Percentiles rank a stretch among this genome's conserved stretches.
These are phyloP conservation scores for Ampelomyces quisqualis DNA, from an alignment of 2,329 filamentous ascomycete genomes.

Conservation along the genomic window DNA sequence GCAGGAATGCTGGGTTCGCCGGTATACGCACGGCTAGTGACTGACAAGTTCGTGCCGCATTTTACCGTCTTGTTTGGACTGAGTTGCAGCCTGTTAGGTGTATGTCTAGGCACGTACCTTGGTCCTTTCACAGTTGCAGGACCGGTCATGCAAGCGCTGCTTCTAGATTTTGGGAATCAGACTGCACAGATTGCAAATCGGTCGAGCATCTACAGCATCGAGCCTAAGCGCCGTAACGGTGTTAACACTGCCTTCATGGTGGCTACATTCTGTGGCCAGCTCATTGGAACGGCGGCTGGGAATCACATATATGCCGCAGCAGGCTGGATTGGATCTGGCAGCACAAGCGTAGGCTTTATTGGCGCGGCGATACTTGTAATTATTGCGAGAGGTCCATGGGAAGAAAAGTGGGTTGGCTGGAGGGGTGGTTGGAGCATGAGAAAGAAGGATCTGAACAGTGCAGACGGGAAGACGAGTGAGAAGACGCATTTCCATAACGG, in stretches of 20 bases:
- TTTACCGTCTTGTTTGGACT: constrained; percentile 67
- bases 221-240: constrained; percentile 69
- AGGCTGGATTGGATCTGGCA: constrained; percentile 60
- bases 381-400: constrained; percentile 56
- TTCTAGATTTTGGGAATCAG: constrained; percentile 71
- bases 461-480: constrained; percentile 44
- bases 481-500: constrained; percentile 10
- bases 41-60: constrained; percentile 68
- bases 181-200: constrained; percentile 74
- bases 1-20: constrained; percentile 67
- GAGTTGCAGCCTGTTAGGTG: constrained; percentile 59
- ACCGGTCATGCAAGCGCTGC: constrained; percentile 69
- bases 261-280: constrained; percentile 70
- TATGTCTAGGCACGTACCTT: constrained; percentile 67
- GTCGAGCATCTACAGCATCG: constrained; percentile 67
- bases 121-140: constrained; percentile 67
- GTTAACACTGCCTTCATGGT: constrained; percentile 85
- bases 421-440: constrained; percentile 56
- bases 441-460: constrained; percentile 45
- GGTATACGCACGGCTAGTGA: constrained; percentile 67
- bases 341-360: constrained; percentile 58
- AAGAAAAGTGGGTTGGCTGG: constrained; percentile 63
- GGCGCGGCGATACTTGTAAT: constrained; percentile 52
- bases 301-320: constrained; percentile 57
- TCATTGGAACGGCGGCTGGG: constrained; percentile 62